Base-by-base conservation (phyloP, 2,329 filamentous ascomycete genomes). In the Talaromyces albobiverticillius region DNA sequence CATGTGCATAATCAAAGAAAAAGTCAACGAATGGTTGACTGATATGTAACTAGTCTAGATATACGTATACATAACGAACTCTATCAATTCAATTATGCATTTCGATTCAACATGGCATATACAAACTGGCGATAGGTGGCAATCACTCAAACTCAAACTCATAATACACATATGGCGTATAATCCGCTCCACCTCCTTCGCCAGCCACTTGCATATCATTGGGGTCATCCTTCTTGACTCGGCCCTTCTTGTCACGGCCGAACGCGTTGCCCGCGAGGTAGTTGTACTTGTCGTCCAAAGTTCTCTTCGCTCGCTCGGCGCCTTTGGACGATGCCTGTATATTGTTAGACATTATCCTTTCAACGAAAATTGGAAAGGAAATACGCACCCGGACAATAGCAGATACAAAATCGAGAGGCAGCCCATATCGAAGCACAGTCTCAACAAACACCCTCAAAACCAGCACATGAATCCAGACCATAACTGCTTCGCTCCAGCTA, bases 101-200 rank as follows among this genome's bases (percentile, higher is more conserved):
- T 26, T 38, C 41, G 14, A 18, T 43, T 38, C 29, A 16, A 42
- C 16, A 25, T 18, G 31, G 20, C 31, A 46, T 52, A 46, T 52
- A 52, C 41, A 52, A 41, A 52, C 41, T 26, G 20, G 16, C 18
- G 10, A 38, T 43, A 36, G 43, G 40, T 52, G 22, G 13, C 29
- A 26, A 47, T 64, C 72, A 82, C 64, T 76, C 73, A 61, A 97
- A 85, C 68, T 94, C 89, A 69, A 97, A 89, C 70, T 96, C 90
- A 75, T 97, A 99, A 78, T 92, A 96, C 68, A 97, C 94, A 74
- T 95, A 99, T 38, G 94, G 88, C 57, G 90, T 94, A 77, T 97
- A 99, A 71, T 96, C 91, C 62, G 83, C 80, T 51, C 86, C 86
- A 56, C 91, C 89, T 16, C 83, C 84, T 40, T 83, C 82, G 31